Evolutionary conservation across 257 asterid genomes (phyloP).

Genomic region (Verbascum thapsus): DNA sequence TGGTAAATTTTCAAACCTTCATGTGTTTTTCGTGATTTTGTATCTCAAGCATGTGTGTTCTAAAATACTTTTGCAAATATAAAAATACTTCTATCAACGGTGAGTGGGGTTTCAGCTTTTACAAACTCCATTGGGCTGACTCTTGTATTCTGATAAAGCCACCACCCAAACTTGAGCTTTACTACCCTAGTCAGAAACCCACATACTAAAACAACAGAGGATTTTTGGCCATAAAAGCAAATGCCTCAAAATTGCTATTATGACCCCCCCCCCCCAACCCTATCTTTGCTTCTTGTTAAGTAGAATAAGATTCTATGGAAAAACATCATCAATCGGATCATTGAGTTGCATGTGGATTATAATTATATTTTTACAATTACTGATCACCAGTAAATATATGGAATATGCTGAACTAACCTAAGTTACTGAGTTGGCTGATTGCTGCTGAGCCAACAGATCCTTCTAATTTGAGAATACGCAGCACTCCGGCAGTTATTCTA

Average conservation of each 20-base stretch:
- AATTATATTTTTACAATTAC: not conserved
- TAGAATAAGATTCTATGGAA: not conserved
- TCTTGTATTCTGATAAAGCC: too few relatives aligned
- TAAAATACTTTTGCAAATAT: too few relatives aligned
- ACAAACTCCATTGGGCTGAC: too few relatives aligned
- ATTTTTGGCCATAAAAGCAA: not conserved
- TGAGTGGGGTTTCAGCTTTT: too few relatives aligned
- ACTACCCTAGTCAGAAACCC: not conserved
- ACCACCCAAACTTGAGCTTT: too few relatives aligned
- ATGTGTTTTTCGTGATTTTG: too few relatives aligned
- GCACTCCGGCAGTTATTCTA: constrained; percentile 84
- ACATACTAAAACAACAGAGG: not conserved
- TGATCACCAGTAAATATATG: constrained; percentile 3
- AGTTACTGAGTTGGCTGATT: constrained; percentile 80
- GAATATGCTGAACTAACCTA: constrained; percentile 61
- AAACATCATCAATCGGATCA: not conserved
- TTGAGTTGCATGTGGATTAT: not conserved
- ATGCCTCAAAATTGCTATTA: not conserved
- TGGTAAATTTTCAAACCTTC: too few relatives aligned
- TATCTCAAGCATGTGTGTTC: too few relatives aligned
- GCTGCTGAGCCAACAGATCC: constrained; percentile 79
- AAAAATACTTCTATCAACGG: too few relatives aligned
- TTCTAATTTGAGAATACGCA: constrained; percentile 89
- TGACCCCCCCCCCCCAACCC: constrained; percentile 2
- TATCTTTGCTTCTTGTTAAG: not conserved